A percentile compares a stretch with the other conserved stretches of the same genome.
These are phyloP conservation scores for Penicillium paradoxum DNA, from an alignment of 495 filamentous ascomycete species.

Conservation along the genomic window DNA sequence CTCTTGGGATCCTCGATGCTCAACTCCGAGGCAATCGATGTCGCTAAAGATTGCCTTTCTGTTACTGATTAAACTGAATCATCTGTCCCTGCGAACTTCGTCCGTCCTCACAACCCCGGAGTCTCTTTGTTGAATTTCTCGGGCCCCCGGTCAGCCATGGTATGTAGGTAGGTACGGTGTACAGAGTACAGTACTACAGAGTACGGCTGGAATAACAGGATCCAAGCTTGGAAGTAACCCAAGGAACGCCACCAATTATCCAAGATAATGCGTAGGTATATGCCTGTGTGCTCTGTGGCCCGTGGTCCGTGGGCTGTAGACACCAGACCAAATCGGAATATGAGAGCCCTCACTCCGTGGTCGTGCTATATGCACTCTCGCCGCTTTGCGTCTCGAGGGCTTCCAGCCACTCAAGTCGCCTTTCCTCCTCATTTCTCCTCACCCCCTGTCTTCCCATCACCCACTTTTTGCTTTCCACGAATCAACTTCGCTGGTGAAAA, in stretches of 20 bases:
- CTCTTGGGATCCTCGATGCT: background rate
- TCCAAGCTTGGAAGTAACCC: conserved; percentile 7
- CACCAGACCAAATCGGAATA: background rate
- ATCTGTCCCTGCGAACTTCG: no score
- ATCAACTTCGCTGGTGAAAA: background rate
- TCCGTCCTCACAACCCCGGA: no score
- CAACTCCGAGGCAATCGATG: no score
- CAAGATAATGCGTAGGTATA: no score
- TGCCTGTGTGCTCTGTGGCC: no score
- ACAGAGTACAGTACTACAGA: no score
- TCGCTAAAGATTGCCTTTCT: no score
- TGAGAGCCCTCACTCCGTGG: background rate
- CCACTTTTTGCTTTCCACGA: conserved; percentile 1
- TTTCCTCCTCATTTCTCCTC: background rate
- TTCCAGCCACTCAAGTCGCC: background rate
- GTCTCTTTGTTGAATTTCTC: background rate
- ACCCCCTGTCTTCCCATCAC: background rate
- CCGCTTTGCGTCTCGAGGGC: background rate
- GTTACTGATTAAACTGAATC: no score
- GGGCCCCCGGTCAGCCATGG: no score
- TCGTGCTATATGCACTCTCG: background rate
- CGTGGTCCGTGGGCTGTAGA: background rate
- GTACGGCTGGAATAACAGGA: background rate
- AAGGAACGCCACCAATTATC: conserved; percentile 10
- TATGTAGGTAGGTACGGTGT: no score